These are phyloP conservation scores for Arachis stenosperma DNA, from an alignment of 306 rosid genomes.

Conservation along the genomic window DNA sequence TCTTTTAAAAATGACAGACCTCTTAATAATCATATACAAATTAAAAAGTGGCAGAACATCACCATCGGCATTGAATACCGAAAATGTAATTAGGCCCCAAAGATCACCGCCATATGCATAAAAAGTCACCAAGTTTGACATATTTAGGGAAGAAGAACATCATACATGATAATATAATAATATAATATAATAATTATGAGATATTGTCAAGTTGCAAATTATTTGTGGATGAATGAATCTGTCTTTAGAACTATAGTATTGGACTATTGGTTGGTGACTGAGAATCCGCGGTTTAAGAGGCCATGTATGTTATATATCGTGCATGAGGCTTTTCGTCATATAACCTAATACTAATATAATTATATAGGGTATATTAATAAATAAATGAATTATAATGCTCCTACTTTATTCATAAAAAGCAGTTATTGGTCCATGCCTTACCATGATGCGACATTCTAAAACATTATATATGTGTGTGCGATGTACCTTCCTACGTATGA, in stretches of 20 bases:
- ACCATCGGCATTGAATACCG: not conserved
- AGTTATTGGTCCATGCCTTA: conserved; percentile 20
- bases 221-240: conserved; percentile 1
- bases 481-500: not conserved
- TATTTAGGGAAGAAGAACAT: not conserved
- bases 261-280: not conserved
- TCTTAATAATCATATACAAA: too few relatives aligned
- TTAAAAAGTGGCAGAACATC: too few relatives aligned
- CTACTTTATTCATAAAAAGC: conserved; percentile 15
- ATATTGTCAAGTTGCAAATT: conserved; percentile 23
- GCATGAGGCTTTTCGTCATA: conserved; percentile 19
- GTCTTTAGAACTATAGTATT: not conserved
- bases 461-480: conserved; percentile 6
- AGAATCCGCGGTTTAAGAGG: conserved; percentile 16
- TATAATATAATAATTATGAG: too few relatives aligned
- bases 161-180: too few relatives aligned
- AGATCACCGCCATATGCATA: not conserved
- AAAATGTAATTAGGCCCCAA: not conserved
- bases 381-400: not conserved
- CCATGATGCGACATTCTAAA: conserved; percentile 38
- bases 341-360: too few relatives aligned
- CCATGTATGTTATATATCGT: not conserved
- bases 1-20: too few relatives aligned
- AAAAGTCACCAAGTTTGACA: conserved; percentile 6
- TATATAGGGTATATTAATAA: too few relatives aligned